phyloP scores from a whole-genome alignment of 2,329 filamentous ascomycete genomes.

The Curvularia lunata region DNA sequence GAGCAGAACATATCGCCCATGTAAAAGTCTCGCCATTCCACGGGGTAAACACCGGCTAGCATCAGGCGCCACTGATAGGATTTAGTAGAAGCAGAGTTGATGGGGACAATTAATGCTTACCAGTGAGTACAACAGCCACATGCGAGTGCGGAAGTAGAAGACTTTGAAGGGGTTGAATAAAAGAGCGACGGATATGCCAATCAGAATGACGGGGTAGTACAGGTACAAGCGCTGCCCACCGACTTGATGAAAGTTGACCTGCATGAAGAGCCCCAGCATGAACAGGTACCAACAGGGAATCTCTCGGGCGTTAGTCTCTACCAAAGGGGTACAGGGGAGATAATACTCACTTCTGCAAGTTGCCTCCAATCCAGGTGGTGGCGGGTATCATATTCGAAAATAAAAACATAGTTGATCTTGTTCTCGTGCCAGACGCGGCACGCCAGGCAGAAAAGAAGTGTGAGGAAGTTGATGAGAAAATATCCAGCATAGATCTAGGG shows the following conservation, averaged over 20 bases:
- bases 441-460: slow-evolving; percentile 83
- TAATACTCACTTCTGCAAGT: slow-evolving; percentile 69
- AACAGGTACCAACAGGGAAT: slow-evolving; percentile 86
- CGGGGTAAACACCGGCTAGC: slow-evolving; percentile 84
- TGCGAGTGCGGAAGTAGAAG: slow-evolving; percentile 76
- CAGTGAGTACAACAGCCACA: slow-evolving; percentile 89
- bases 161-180: slow-evolving; percentile 78
- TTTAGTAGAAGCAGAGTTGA: slow-evolving; percentile 34
- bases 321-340: fast-evolving
- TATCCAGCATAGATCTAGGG: slow-evolving; percentile 86
- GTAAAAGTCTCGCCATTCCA: slow-evolving; percentile 98
- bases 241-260: slow-evolving; percentile 82
- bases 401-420: slow-evolving; percentile 95
- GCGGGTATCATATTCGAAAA: slow-evolving; percentile 93
- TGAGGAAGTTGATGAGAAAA: slow-evolving; percentile 80
- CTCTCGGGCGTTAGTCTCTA: slow-evolving; percentile 42
- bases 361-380: slow-evolving; percentile 90
- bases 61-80: slow-evolving; percentile 75
- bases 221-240: slow-evolving; percentile 73
- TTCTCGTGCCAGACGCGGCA: slow-evolving; percentile 81
- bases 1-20: slow-evolving; percentile 98
- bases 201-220: slow-evolving; percentile 84
- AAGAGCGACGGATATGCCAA: slow-evolving; percentile 70
- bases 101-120: slow-evolving; percentile 58
- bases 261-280: slow-evolving; percentile 77